These are phyloP conservation scores for Paspalum vaginatum DNA, from an alignment of 176 grass and related monocot species.

Conservation along the genomic window DNA sequence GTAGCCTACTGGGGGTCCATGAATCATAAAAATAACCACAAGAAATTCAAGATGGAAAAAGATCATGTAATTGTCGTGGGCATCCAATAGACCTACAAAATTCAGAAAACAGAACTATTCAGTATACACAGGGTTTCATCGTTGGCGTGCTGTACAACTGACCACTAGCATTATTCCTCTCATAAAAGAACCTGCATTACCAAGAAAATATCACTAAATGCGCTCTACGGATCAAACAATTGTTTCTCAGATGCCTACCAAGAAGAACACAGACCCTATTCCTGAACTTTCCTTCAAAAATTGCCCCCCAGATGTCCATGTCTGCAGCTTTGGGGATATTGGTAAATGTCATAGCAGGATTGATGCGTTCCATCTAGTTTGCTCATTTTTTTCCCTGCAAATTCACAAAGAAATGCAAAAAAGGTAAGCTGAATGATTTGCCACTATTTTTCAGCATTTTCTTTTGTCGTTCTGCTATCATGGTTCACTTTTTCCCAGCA, in stretches of 20 bases:
- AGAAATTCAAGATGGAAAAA: neutral
- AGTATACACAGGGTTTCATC: slow-evolving; percentile 31
- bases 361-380: slow-evolving; percentile 1
- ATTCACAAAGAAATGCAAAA: neutral
- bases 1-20: no score
- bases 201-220: slow-evolving; percentile 42
- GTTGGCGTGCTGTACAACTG: slow-evolving; percentile 49
- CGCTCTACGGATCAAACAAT: slow-evolving; percentile 23
- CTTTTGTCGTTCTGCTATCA: neutral
- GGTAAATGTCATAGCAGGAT: neutral
- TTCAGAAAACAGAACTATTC: slow-evolving; percentile 25
- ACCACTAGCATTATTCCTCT: slow-evolving; percentile 38
- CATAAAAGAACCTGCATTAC: slow-evolving; percentile 26
- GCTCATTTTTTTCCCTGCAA: slow-evolving; percentile 26
- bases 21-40: neutral
- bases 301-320: neutral
- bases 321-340: slow-evolving; percentile 26
- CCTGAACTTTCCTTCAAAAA: neutral
- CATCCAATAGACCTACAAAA: neutral
- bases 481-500: neutral
- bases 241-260: neutral
- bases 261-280: neutral
- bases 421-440: neutral
- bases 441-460: neutral
- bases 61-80: neutral